Evolutionary conservation across 2,329 filamentous ascomycete species (phyloP), one percentile per base, ranked within the genome.

Genomic region (Sporothrix globosa): DNA sequence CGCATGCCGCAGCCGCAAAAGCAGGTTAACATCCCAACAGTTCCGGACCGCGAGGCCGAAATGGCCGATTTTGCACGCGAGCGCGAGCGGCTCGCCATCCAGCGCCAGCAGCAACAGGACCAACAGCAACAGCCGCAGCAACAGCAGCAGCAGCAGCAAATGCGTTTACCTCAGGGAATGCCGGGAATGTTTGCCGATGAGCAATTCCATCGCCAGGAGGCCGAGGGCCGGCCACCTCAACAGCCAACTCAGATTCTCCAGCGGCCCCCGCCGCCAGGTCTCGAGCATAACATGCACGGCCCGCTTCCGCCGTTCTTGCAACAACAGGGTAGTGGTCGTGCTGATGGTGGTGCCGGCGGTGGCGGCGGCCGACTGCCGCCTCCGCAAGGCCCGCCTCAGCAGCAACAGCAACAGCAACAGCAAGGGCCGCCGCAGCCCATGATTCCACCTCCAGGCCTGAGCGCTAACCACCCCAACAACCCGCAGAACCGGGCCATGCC

Each of bases 241-340:
- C 86, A 87, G 73, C 87, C 87, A 4, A 89, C 87, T 4, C 88
- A 90, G 76, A 90, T 90, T 68, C 78, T 90, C 27, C 88, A 90
- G 78, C 86, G 88, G 6, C 87, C 86, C n/a, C 85, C 83, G 0
- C 85, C 85, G 21, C 86, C 87, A 2, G 88, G 88, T 9, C 79
- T 90, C 53, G 87, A 83, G 21, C 79, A 89, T 60, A 85, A 87
- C 75, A 85, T 90, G 80, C 85, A 84, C 21, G 71, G 72, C 17
- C 70, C 70, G 2, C 86, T 83, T 27, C 84, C 79, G 21, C 83
- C 79, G 71, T 88, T 85, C 81, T 83, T 87, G 80, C 82, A 81
- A 53, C 79, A 76, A 44, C 74, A 76, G 71, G 41, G 27, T 6
- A 17, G 14, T 13, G 80, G 77, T 67, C 78, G 77, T 68, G 82